phyloP scores from a whole-genome alignment of 495 filamentous ascomycete species.

The Hypoxylon trugodes region DNA sequence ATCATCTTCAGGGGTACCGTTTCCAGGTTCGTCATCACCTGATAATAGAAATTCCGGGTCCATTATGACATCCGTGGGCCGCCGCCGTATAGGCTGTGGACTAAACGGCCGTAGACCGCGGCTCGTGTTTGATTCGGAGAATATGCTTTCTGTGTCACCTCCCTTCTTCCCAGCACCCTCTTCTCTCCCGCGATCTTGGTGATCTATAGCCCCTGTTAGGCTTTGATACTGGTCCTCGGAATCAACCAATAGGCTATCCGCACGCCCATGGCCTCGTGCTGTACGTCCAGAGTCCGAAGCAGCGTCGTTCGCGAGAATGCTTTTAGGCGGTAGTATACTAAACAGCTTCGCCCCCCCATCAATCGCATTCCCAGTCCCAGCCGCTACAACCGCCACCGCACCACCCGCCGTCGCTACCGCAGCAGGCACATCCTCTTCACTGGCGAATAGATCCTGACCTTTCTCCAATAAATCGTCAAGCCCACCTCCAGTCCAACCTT shows the following conservation, averaged over 20 bases:
- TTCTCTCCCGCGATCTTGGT: slow-evolving; percentile 25
- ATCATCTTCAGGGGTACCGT: slow-evolving; percentile 15
- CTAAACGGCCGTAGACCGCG: slow-evolving; percentile 62
- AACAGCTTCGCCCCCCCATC: slow-evolving; percentile 60
- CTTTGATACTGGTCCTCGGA: slow-evolving; percentile 57
- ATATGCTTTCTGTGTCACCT: slow-evolving; percentile 57
- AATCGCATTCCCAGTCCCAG: slow-evolving; percentile 28
- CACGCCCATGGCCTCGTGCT: slow-evolving; percentile 44
- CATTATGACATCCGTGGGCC: slow-evolving; percentile 45
- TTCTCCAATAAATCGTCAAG: slow-evolving; percentile 68
- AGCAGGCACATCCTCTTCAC: slow-evolving; percentile 49
- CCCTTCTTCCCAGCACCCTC: no score
- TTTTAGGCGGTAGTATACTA: slow-evolving; percentile 64
- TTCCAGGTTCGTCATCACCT: slow-evolving; percentile 24
- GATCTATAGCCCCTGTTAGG: slow-evolving; percentile 53
- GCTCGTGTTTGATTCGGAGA: slow-evolving; percentile 59
- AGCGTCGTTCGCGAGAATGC: slow-evolving; percentile 58
- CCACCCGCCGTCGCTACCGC: slow-evolving; percentile 29
- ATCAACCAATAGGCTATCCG: slow-evolving; percentile 58
- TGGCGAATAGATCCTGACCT: slow-evolving; percentile 68
- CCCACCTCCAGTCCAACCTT: slow-evolving; percentile 71
- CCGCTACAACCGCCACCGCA: slow-evolving; percentile 8
- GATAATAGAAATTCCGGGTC: slow-evolving; percentile 52
- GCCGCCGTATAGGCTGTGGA: slow-evolving; percentile 57
- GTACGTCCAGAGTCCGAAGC: slow-evolving; percentile 41